A percentile compares a stretch with the other conserved stretches of the same genome.
These are phyloP conservation scores for Knoxia roxburghii DNA, from an alignment of 257 asterid species.

Conservation along the genomic window DNA sequence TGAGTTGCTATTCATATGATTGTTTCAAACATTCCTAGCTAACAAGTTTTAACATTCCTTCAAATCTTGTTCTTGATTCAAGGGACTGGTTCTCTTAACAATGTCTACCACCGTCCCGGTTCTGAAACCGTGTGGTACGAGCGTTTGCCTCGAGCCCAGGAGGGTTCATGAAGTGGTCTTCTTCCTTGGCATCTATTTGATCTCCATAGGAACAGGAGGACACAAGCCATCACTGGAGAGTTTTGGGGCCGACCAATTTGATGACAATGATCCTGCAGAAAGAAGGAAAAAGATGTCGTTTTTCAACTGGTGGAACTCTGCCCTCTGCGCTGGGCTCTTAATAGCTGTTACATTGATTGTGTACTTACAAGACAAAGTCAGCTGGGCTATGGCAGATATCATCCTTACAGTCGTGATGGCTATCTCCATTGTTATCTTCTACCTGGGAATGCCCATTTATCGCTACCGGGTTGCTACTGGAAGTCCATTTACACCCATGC, in stretches of 20 bases:
- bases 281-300: conserved; percentile 64
- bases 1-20: too few species aligned
- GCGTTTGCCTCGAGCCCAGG: conserved; percentile 28
- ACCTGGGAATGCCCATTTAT: conserved; percentile 53
- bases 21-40: too few species aligned
- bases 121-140: conserved; percentile 43
- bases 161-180: conserved; percentile 49
- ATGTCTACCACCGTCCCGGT: conserved; percentile 57
- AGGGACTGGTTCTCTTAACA: conserved; percentile 77
- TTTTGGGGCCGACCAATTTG: conserved; percentile 97
- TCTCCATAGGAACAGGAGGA: conserved; percentile 85
- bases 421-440: conserved; percentile 31
- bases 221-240: conserved; percentile 88
- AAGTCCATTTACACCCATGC: conserved; percentile 68
- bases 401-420: conserved; percentile 58
- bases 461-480: conserved; percentile 56
- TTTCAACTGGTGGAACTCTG: conserved; percentile 93
- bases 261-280: conserved; percentile 68
- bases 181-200: conserved; percentile 68
- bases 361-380: conserved; percentile 55
- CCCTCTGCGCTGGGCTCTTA: conserved; percentile 60
- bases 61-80: background rate
- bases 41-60: background rate
- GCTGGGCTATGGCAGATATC: conserved; percentile 76
- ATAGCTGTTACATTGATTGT: conserved; percentile 65